Percentiles rank a stretch among this genome's conserved stretches.
Conservation (phyloP, 2,329 filamentous ascomycete species). For the Pseudohalonectria lignicola region DNA sequence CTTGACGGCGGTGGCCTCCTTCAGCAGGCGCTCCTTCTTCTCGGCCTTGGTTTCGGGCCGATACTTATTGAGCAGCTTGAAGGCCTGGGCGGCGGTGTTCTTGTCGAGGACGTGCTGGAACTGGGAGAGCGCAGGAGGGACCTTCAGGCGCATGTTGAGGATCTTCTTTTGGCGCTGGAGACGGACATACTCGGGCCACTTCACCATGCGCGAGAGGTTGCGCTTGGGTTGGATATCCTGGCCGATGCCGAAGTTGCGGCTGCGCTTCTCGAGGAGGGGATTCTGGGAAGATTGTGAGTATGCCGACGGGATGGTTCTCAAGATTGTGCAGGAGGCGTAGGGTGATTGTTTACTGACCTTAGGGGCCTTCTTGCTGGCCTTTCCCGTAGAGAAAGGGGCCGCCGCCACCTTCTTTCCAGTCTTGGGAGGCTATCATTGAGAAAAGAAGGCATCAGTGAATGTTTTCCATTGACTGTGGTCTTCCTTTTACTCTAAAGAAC, state of each 20-base stretch:
- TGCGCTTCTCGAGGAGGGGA: constrained; percentile 97
- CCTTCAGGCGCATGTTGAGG: constrained; percentile 96
- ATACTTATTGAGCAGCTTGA: constrained; percentile 99
- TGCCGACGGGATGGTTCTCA: background rate
- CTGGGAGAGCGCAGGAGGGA: constrained; percentile 92
- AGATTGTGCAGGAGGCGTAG: too few relatives aligned
- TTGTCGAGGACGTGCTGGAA: constrained; percentile 96
- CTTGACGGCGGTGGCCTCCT: constrained; percentile 95
- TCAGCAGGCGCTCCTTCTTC: constrained; percentile 99
- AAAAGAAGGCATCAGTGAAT: constrained; percentile 96
- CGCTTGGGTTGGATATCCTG: constrained; percentile 96
- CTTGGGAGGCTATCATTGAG: constrained; percentile 99
- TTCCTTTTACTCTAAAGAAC: constrained; percentile 89
- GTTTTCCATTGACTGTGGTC: constrained; percentile 65
- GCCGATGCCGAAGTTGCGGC: constrained; percentile 96
- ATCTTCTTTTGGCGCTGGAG: constrained; percentile 94
- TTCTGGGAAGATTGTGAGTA: constrained; percentile 49
- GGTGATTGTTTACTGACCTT: too few relatives aligned
- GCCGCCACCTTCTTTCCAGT: constrained; percentile 94
- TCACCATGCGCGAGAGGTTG: constrained; percentile 96
- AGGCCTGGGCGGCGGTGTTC: constrained; percentile 90
- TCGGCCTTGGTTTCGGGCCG: constrained; percentile 96
- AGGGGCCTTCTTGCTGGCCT: constrained; percentile 90
- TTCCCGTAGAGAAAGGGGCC: constrained; percentile 91
- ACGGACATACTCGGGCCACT: constrained; percentile 98